A percentile compares a stretch with the other conserved stretches of the same genome.
Conservation (phyloP, 805 yeast genomes). For the Monosporozyma solicola region DNA sequence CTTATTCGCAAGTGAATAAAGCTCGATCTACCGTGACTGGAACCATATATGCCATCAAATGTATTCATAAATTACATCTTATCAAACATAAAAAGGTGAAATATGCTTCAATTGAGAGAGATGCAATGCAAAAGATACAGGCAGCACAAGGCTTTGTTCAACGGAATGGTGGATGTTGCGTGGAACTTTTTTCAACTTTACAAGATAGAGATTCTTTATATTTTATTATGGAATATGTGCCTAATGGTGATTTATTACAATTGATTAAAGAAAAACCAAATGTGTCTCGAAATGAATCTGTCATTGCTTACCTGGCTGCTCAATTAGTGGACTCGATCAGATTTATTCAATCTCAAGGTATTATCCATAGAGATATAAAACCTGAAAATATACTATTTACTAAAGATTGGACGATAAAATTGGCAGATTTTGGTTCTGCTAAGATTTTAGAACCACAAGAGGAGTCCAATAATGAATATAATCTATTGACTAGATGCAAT, state of each 20-base stretch:
- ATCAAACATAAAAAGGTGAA: constrained; percentile 76
- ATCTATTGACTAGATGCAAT: constrained; percentile 57
- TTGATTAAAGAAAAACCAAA: constrained; percentile 45
- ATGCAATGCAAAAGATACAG: constrained; percentile 62
- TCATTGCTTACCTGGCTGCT: constrained; percentile 57
- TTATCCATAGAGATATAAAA: constrained; percentile 20
- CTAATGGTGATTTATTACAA: constrained; percentile 65
- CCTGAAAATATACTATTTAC: constrained; percentile 38
- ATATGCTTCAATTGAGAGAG: constrained; percentile 75
- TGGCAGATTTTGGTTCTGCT: constrained; percentile 95
- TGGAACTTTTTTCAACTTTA: constrained; percentile 65
- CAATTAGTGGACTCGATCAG: constrained; percentile 79
- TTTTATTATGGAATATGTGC: constrained; percentile 69
- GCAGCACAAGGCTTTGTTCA: constrained; percentile 39
- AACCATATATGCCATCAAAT: constrained; percentile 70
- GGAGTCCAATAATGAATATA: constrained; percentile 39
- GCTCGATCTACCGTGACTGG: constrained; percentile 70
- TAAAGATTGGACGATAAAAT: constrained; percentile 79
- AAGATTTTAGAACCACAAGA: constrained; percentile 45
- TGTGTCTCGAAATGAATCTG: constrained; percentile 63
- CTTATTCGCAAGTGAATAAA: constrained; percentile 83
- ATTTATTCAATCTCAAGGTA: constrained; percentile 74
- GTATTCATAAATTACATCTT: constrained; percentile 65
- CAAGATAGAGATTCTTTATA: constrained; percentile 67
- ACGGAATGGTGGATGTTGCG: constrained; percentile 21